Percentiles rank a stretch among this genome's conserved stretches.
Conservation (phyloP, 805 yeast genomes). For the Myxozyma mucilagina region DNA sequence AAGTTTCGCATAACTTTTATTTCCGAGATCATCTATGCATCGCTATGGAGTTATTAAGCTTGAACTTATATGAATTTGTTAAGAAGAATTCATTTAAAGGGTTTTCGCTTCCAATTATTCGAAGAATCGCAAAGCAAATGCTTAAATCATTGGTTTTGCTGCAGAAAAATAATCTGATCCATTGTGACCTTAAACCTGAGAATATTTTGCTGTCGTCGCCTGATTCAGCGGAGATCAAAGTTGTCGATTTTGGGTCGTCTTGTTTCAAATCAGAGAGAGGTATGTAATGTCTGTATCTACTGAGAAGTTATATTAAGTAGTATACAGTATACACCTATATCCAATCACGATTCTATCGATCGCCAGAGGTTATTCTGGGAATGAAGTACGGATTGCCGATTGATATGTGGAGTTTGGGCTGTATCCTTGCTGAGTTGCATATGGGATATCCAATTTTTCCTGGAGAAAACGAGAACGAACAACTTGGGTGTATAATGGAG, state of each 20-base stretch:
- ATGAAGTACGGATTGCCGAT: constrained; percentile 84
- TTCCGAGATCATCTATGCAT: constrained; percentile 84
- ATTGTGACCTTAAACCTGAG: constrained; percentile 87
- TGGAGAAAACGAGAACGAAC: constrained; percentile 86
- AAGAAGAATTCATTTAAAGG: constrained; percentile 43
- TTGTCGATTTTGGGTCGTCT: constrained; percentile 75
- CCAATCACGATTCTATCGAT: constrained; percentile 92
- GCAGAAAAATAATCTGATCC: constrained; percentile 60
- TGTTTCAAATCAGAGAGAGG: constrained; percentile 59
- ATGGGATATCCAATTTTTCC: constrained; percentile 94
- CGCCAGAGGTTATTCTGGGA: constrained; percentile 94
- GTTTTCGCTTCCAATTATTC: constrained; percentile 39
- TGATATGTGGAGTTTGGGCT: constrained; percentile 97
- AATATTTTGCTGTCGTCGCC: constrained; percentile 62
- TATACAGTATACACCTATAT: constrained; percentile 79
- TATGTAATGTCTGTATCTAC: neutral
- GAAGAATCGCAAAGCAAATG: constrained; percentile 52
- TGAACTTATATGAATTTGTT: constrained; percentile 63
- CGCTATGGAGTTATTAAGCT: constrained; percentile 67
- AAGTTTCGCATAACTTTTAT: constrained; percentile 67
- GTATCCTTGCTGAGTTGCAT: constrained; percentile 92
- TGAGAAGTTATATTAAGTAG: neutral
- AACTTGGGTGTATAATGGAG: constrained; percentile 86
- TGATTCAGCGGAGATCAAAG: constrained; percentile 53
- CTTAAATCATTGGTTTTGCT: constrained; percentile 61